A percentile compares a stretch with the other conserved stretches of the same genome.
Evolutionary conservation across 2,329 filamentous ascomycete genomes (phyloP).

Genomic region (Aspergillus thermomutatus): DNA sequence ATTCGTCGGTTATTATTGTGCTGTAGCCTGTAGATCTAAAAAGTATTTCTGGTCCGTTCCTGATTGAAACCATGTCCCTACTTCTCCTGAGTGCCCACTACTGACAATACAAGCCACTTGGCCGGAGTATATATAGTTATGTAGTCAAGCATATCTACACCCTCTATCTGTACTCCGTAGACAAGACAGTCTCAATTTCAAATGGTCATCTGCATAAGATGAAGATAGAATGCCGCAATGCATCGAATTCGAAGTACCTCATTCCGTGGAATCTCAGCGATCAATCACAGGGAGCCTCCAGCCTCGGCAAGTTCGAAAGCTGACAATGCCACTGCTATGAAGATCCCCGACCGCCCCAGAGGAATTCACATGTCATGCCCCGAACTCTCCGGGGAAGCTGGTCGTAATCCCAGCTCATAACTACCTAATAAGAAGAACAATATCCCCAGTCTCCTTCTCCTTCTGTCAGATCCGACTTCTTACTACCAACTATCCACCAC

Average conservation of each 20-base stretch:
- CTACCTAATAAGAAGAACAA: neutral
- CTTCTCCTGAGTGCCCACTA: too few species aligned
- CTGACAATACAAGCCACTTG: neutral
- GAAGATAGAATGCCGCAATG: neutral
- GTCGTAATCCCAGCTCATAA: constrained; percentile 9
- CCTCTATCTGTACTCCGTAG: neutral
- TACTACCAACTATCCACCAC: neutral
- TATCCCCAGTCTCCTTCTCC: constrained; percentile 5
- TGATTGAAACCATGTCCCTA: too few species aligned
- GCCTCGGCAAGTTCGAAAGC: constrained; percentile 12
- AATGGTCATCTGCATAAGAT: neutral
- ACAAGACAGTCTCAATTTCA: neutral
- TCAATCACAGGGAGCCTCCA: constrained; percentile 6
- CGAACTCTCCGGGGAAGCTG: constrained; percentile 23
- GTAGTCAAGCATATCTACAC: neutral
- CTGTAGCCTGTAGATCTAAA: neutral
- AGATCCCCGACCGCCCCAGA: constrained; percentile 8
- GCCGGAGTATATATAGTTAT: neutral
- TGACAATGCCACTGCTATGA: neutral
- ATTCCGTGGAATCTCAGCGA: neutral
- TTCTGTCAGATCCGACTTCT: neutral
- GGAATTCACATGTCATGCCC: constrained; percentile 18
- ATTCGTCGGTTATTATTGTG: neutral
- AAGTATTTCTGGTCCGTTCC: neutral
- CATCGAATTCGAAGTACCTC: neutral